These are phyloP conservation scores for Atkinsonella texensis DNA, from an alignment of 2,329 filamentous ascomycete genomes.

Conservation along the genomic window DNA sequence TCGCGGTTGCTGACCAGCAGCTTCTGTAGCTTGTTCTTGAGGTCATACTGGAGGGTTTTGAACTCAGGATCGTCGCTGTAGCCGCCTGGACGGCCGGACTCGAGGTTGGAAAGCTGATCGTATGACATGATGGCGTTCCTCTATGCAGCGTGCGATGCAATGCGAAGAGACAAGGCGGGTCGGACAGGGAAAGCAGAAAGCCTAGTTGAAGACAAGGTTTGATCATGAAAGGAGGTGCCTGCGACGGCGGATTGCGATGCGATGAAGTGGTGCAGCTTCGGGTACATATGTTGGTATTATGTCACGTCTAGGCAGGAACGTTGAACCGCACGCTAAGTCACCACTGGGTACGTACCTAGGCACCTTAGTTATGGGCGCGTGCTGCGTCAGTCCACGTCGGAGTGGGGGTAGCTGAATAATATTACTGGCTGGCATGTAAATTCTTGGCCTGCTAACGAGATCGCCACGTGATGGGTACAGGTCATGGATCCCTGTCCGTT, in stretches of 20 bases:
- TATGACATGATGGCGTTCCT: slow-evolving; percentile 60
- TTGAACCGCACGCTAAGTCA: too few relatives aligned
- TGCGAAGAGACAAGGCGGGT: not conserved
- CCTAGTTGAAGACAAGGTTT: not conserved
- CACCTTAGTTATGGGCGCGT: too few relatives aligned
- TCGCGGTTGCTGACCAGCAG: slow-evolving; percentile 81
- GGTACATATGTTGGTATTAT: too few relatives aligned
- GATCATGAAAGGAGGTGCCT: too few relatives aligned
- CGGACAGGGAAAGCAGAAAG: not conserved
- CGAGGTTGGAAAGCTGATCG: slow-evolving; percentile 72
- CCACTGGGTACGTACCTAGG: too few relatives aligned
- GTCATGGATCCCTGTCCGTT: slow-evolving; percentile 2
- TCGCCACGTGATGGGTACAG: slow-evolving; percentile 17
- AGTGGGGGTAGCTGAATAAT: not conserved
- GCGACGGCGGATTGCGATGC: too few relatives aligned
- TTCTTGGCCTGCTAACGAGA: slow-evolving; percentile 4
- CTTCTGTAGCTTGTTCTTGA: slow-evolving; percentile 81
- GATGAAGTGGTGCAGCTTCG: too few relatives aligned
- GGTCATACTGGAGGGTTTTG: slow-evolving; percentile 64
- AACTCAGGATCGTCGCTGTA: slow-evolving; percentile 94
- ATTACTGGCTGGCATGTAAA: not conserved
- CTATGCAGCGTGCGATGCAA: not conserved
- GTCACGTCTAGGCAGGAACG: too few relatives aligned
- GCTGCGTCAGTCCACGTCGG: not conserved
- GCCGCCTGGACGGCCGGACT: slow-evolving; percentile 63